Percentiles rank a stretch among this genome's conserved stretches.
Conservation (phyloP, 495 filamentous ascomycete species). For the Aspergillus egyptiacus region DNA sequence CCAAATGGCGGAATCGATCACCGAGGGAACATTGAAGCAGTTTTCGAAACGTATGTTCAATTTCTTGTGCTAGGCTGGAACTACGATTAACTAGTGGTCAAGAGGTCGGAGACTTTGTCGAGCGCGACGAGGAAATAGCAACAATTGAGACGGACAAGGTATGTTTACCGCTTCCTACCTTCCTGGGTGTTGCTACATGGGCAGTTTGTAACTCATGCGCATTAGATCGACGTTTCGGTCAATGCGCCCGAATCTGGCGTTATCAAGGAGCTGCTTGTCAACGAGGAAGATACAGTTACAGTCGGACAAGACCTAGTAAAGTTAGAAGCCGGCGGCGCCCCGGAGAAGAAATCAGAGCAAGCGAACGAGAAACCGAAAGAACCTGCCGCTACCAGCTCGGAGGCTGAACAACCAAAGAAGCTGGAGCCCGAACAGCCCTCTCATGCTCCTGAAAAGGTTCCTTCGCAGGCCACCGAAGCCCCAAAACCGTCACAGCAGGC, state of each 20-base stretch:
- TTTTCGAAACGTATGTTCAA: conserved; percentile 69
- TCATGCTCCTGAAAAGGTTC: conserved; percentile 21
- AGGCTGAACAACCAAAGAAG: conserved; percentile 43
- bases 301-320: conserved; percentile 89
- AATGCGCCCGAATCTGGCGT: conserved; percentile 90
- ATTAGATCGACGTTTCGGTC: conserved; percentile 87
- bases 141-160: conserved; percentile 99
- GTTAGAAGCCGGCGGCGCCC: conserved; percentile 70
- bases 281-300: conserved; percentile 91
- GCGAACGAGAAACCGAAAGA: conserved; percentile 37
- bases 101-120: conserved; percentile 88
- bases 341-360: conserved; percentile 51
- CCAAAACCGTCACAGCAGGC: conserved; percentile 39
- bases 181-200: not conserved
- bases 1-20: conserved; percentile 98
- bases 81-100: conserved; percentile 23
- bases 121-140: conserved; percentile 95
- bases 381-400: conserved; percentile 24
- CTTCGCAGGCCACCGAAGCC: conserved; percentile 26
- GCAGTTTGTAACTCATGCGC: conserved; percentile 9
- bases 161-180: conserved; percentile 13
- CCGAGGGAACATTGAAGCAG: conserved; percentile 93
- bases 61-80: not conserved
- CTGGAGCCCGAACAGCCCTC: conserved; percentile 19
- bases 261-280: conserved; percentile 86